Conservation (phyloP, 2,329 filamentous ascomycete species). For the Alternaria sp. region DNA sequence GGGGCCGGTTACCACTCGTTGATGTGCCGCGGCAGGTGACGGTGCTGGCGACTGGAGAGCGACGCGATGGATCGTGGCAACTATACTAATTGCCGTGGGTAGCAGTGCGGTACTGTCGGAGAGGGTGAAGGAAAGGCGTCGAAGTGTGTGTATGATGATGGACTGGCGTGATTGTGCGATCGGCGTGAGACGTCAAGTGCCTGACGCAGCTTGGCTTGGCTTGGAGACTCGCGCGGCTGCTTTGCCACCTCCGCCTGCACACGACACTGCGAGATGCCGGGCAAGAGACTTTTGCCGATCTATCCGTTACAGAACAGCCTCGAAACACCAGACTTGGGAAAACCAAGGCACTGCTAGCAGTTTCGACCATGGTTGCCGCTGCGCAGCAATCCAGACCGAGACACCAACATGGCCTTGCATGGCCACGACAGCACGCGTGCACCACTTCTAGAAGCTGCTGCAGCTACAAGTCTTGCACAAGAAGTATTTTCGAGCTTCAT, state of each 20-base stretch:
- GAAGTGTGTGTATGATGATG: slow-evolving; percentile 5
- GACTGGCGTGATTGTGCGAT: slow-evolving; percentile 23
- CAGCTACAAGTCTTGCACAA: neutral
- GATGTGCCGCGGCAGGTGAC: slow-evolving; percentile 26
- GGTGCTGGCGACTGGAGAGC: slow-evolving; percentile 27
- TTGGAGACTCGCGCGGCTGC: slow-evolving; percentile 21
- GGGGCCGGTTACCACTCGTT: slow-evolving; percentile 32
- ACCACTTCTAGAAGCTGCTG: slow-evolving; percentile 7
- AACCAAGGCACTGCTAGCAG: slow-evolving; percentile 16
- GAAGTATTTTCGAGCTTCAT: neutral
- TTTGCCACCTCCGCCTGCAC: slow-evolving; percentile 35
- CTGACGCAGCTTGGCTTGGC: slow-evolving; percentile 27
- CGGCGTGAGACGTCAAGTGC: slow-evolving; percentile 32
- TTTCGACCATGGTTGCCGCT: slow-evolving; percentile 11
- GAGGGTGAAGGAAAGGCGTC: slow-evolving; percentile 19
- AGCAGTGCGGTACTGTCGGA: slow-evolving; percentile 19
- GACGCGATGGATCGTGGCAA: slow-evolving; percentile 23
- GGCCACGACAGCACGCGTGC: slow-evolving; percentile 22
- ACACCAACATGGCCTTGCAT: slow-evolving; percentile 20
- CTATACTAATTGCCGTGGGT: slow-evolving; percentile 10
- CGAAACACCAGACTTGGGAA: slow-evolving; percentile 5
- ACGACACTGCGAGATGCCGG: slow-evolving; percentile 20
- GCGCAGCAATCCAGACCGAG: slow-evolving; percentile 25
- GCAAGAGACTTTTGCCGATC: slow-evolving; percentile 23
- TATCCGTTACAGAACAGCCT: slow-evolving; percentile 22